Evolutionary conservation across 1,284 basidiomycete species (phyloP).

Genomic region (Puccinia triticina): DNA sequence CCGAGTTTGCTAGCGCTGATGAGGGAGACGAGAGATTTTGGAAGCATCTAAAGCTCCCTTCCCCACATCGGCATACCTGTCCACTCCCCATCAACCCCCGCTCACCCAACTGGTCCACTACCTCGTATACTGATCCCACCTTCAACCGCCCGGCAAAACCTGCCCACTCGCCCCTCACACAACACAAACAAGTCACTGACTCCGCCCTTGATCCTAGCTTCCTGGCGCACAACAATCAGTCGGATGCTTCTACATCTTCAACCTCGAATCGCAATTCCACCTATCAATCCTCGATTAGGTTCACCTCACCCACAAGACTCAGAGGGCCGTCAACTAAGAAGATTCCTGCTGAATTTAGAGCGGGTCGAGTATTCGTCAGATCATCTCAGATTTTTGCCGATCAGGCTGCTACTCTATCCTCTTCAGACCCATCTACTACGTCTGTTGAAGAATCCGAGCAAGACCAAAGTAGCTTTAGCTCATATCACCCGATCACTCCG

Average conservation of each 20-base stretch:
- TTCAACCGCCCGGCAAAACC: background rate
- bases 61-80: background rate
- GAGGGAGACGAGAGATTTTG: conserved; percentile 34
- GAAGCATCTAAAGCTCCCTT: background rate
- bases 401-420: background rate
- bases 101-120: background rate
- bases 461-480: background rate
- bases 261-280: background rate
- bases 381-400: background rate
- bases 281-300: background rate
- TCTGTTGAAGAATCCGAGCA: background rate
- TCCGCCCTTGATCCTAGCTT: background rate
- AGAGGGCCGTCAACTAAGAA: background rate
- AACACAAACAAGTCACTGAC: background rate
- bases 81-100: background rate
- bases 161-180: background rate
- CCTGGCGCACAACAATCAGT: background rate
- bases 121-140: background rate
- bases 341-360: conserved; percentile 11
- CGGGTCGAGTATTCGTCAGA: background rate
- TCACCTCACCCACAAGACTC: background rate
- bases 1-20: conserved; percentile 37
- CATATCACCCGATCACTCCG: background rate
- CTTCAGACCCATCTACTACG: background rate
- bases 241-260: background rate